Base-by-base conservation (phyloP, 208 protist genomes). In the Crithidia mellificae region DNA sequence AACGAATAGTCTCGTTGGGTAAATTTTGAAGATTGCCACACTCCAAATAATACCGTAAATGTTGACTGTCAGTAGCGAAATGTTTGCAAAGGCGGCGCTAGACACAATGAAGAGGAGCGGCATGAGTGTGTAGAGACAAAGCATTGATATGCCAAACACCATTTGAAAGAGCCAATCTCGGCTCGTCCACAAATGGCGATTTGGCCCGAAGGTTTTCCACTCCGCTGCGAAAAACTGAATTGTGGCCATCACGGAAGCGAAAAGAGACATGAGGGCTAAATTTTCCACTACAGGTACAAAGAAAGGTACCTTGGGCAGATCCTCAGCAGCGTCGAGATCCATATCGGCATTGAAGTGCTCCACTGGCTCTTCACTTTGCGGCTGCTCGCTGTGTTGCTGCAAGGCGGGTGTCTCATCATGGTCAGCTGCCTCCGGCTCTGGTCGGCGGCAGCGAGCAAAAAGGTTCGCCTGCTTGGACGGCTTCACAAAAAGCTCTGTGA, bases 401-500 rank as follows among this genome's bases (percentile, higher is more conserved):
- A 57, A 22, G 12, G 25, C 57, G 8, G 46, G 29, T 8, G 51
- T 56, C 1, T 7, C 30, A 24, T 66, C 46, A 29, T 61, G 22
- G 12, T 32, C 58, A 6, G 27, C 14, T 11, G 41, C 34, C 30
- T 46, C 63, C 36, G 22, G 22, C 14, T 57, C 36, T 2, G 15
- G 46, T 29, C 34, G 49, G 30, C 44, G n/a, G 32, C 70, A 76
- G 39, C 70, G 66, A 20, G 56, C 47, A 27, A 76, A 61, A 29
- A 69, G 36, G 15, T 58, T 27, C 0, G 63, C 49, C 34, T 66
- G 62, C 20, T 65, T 76, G n/a, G 70, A 76, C 24, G 85, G 90
- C 56, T 92, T 92, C 17, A 98, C 83, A 49, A 94, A 91, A 58
- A 79, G 88, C 57, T 98, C 94, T 9, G 90, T 96, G 7, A 92